Evolutionary conservation across 2,329 filamentous ascomycete genomes (phyloP), one percentile per base, ranked within the genome.

Genomic region (Monilinia laxa): DNA sequence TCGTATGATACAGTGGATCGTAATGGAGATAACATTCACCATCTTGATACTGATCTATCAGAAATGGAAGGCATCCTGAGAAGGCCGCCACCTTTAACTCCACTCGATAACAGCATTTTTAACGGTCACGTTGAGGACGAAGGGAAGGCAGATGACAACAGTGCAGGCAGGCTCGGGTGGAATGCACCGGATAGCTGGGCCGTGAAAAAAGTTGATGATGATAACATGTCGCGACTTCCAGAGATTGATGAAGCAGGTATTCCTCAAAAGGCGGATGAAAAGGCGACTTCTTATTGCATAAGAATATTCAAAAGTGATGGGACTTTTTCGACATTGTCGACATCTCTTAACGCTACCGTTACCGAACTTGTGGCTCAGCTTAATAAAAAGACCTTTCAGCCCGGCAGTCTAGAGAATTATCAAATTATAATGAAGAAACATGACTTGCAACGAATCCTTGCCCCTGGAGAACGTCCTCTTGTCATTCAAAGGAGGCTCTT

Each of bases 171-270:
- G 20, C 87, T 88, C 1, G 86, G 87, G 4, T 99, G 94, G 94
- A 91, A 96, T 77, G 93, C 93, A 4, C 94, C 95, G 1, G 94
- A 98, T 77, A 97, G 93, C 76, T 99, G 95, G 95, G 93, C 91
- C 62, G 94, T 98, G 35, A 91, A 91, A 72, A 88, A 87, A 68
- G 83, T 83, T 55, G 86, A 85, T 10, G 88, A 92, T 71, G 90
- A 92, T 65, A 84, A 84, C 69, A 81, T 83, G 62, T 78, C 80
- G 71, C 84, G 81, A 72, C 79, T 76, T 5, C 80, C 82, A 1
- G 90, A 92, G 66, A 81, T 85, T 18, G 90, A 93, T 69, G 90
- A 94, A 65, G 81, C 84, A 38, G 88, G 86, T 57, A 85, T 86
- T 62, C 84, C 87, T n/a, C 83, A 86, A 9, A 85, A 86, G 60